These are phyloP conservation scores for Beauveria medogensis DNA, from an alignment of 2,329 filamentous ascomycete species.

Conservation along the genomic window DNA sequence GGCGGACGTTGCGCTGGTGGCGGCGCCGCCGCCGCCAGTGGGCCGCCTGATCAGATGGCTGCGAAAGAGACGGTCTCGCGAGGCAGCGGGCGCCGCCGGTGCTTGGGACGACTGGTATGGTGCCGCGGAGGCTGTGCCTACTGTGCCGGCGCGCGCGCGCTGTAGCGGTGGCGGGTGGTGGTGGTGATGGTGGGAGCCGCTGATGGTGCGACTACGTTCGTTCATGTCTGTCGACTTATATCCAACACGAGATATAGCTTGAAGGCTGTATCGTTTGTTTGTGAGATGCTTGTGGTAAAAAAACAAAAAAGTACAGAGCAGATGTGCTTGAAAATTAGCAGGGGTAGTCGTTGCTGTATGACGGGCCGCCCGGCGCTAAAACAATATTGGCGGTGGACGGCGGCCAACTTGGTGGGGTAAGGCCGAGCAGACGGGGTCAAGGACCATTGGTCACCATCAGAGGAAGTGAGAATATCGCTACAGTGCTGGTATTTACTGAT, in stretches of 20 bases:
- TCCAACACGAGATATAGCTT: not conserved
- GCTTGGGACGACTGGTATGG: not conserved
- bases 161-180: slow-evolving; percentile 1
- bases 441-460: not conserved
- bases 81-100: not conserved
- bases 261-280: not conserved
- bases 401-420: slow-evolving; percentile 13
- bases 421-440: not conserved
- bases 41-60: slow-evolving; percentile 49
- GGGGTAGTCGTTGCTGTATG: not conserved
- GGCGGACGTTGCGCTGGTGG: no score
- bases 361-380: not conserved
- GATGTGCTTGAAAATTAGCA: not conserved
- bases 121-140: not conserved
- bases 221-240: not conserved
- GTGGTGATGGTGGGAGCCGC: not conserved
- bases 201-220: slow-evolving; percentile 2
- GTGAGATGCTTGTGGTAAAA: not conserved
- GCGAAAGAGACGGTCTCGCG: slow-evolving; percentile 40
- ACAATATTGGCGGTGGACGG: slow-evolving; percentile 18
- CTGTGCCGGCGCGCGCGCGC: not conserved
- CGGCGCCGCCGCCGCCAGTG: slow-evolving; percentile 25
- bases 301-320: not conserved
- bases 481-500: no score
- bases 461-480: not conserved